Base-by-base conservation (phyloP, 202 grass and related monocot genomes). In the Hordeum pubiflorum region DNA sequence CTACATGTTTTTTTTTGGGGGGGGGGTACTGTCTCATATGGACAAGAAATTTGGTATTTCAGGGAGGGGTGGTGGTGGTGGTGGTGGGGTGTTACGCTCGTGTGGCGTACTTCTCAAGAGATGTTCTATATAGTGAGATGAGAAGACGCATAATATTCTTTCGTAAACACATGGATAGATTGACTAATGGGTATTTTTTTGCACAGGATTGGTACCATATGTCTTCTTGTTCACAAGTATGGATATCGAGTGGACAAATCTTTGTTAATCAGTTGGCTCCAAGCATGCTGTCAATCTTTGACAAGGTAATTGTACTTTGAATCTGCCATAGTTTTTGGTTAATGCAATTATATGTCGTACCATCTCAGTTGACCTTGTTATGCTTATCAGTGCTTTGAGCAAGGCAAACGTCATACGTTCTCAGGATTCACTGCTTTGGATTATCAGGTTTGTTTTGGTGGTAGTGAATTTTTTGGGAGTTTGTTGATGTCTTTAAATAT, bases 351-450 rank as follows among this genome's bases (percentile, higher is more conserved):
- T 69, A 41, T 75, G 26, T 59, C 7, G 22, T 54, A 76, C 40
- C 31, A 31, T 38, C 63, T 48, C 66, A 52, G 7, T 52, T 85
- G 62, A 85, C 55, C 80, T 29, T 66, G 79, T 58, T 58, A 44
- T 80, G 40, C 66, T 66, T 69, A 55, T 88, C 88, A 93, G 87
- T 85, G 83, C 82, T 43, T 85, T 94, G 84, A 87, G 65, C 92
- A 85, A 89, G 82, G 84, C 86, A 54, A 89, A 86, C 84, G 60
- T 86, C 74, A 72, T 88, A 54, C 84, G 88, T 77, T 91, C 88
- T 71, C 87, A 94, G 67, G 94, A 97, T 59, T 79, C 90, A 38
- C 79, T 94, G 81, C 83, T 97, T 48, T 97, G 94, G 94, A 86
- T 89, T 81, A 79, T 94, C 81, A 89, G 91, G 94, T 97, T 88